Base-by-base conservation (phyloP, 768 basidiomycete species). In the Harrya chromipes region DNA sequence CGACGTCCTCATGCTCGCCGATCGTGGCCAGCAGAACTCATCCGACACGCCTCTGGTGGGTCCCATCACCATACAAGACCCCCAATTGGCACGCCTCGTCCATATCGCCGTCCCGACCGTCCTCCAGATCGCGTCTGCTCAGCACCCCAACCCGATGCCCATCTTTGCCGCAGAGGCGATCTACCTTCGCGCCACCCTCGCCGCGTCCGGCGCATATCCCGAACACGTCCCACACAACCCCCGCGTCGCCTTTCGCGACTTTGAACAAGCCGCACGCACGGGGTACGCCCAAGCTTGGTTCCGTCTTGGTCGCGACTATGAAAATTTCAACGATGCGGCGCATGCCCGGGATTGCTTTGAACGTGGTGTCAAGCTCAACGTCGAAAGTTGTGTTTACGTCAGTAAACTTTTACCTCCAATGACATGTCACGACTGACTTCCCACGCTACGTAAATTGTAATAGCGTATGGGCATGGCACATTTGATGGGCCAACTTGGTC, bases 401-500 rank as follows among this genome's bases (percentile, higher is more conserved):
- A 58, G 86, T 37, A 2, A 11, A 24, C 8, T 42, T 42, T 48
- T 27, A 13, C 34, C 26, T 9, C 12, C 4, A n/a, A 21, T 21
- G 26, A 26, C 8, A 14, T 11, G 1, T 35, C 10, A 45, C 33
- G 14, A n/a, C 43, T 52, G 40, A 13, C 17, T 52, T 55, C 45
- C 16, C 56, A 55, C 43, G 14, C 14, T 24, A 16, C 46, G 40
- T 42, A 41, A 48, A 29, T 33, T 58, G 29, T 35, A 14, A 40
- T 54, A 94, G 89, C 85, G 94, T 0, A 78, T 98, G 73, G 94
- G 92, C 1, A 94, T 95, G 85, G 94, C 93, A 0, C 77, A 93
- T 62, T 73, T 97, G 9, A 79, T 94, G 59, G 93, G 91, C 27
- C 95, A 98, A 64, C 83, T 97, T 17, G 78, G 78, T 10, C 72